phyloP scores from a whole-genome alignment of 495 filamentous ascomycete species.

The Penicillium arizonense region DNA sequence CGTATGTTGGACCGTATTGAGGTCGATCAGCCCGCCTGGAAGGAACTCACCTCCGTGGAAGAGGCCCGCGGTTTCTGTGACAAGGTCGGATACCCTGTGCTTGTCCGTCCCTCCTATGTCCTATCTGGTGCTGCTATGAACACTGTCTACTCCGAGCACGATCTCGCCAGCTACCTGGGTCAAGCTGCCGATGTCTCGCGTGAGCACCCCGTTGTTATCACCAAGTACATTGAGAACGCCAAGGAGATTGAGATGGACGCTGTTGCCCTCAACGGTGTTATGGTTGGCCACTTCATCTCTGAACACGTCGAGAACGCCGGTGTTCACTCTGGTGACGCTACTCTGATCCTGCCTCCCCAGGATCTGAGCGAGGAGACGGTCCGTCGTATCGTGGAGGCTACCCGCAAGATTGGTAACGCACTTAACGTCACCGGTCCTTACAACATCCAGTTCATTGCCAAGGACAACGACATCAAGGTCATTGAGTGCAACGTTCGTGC shows the following conservation, averaged over 20 bases:
- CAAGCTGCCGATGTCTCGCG: slow-evolving; percentile 90
- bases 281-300: slow-evolving; percentile 91
- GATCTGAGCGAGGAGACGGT: slow-evolving; percentile 90
- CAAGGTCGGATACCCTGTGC: slow-evolving; percentile 87
- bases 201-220: slow-evolving; percentile 98
- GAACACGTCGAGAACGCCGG: slow-evolving; percentile 98
- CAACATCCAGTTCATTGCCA: slow-evolving; percentile 99
- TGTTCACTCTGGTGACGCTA: slow-evolving; percentile 97
- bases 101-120: slow-evolving; percentile 95
- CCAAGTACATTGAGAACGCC: slow-evolving; percentile 96
- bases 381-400: slow-evolving; percentile 88
- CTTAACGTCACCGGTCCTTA: slow-evolving; percentile 95
- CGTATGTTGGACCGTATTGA: slow-evolving; percentile 93
- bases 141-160: slow-evolving; percentile 89
- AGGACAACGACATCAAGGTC: slow-evolving; percentile 98
- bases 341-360: slow-evolving; percentile 93
- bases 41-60: slow-evolving; percentile 88
- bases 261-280: slow-evolving; percentile 80
- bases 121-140: slow-evolving; percentile 99
- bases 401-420: slow-evolving; percentile 89
- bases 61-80: slow-evolving; percentile 85
- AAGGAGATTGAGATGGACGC: slow-evolving; percentile 98
- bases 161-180: slow-evolving; percentile 86
- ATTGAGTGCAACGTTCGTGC: slow-evolving; percentile 98
- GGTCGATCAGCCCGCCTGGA: slow-evolving; percentile 96